A percentile compares a stretch with the other conserved stretches of the same genome.
Evolutionary conservation across 2,329 filamentous ascomycete genomes (phyloP).

Genomic region (Septoria petroselini): DNA sequence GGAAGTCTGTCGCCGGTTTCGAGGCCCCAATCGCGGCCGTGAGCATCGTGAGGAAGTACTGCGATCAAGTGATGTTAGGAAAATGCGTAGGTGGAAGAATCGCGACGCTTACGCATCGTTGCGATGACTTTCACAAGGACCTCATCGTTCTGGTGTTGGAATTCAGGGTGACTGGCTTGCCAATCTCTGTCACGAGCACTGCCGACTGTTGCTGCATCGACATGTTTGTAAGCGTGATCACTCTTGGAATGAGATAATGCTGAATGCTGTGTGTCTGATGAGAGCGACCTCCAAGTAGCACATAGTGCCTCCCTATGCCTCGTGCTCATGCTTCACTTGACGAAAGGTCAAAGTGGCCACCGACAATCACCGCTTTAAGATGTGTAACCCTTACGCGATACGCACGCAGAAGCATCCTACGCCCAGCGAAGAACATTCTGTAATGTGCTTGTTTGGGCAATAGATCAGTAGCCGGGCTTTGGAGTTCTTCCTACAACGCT

Average conservation of each 20-base stretch:
- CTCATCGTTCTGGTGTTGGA: conserved; percentile 7
- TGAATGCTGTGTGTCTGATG: neutral
- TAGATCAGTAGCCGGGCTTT: no score
- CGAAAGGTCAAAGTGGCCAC: no score
- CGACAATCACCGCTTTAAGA: no score
- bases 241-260: neutral
- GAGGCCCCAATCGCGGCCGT: conserved; percentile 16
- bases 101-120: conserved; percentile 9
- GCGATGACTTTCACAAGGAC: conserved; percentile 15
- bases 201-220: conserved; percentile 11
- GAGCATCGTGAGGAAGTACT: conserved; percentile 20
- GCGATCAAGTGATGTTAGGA: neutral
- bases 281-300: no score
- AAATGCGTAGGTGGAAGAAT: no score
- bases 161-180: conserved; percentile 12
- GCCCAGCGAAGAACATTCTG: no score
- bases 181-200: conserved; percentile 9
- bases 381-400: no score
- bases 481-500: no score
- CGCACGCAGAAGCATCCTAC: no score
- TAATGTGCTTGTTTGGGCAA: no score
- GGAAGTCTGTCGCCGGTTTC: conserved; percentile 14
- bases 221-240: neutral
- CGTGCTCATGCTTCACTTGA: no score
- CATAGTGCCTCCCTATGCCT: no score